Conservation (phyloP, 208 protist genomes). For the Leishmania gerbilli region DNA sequence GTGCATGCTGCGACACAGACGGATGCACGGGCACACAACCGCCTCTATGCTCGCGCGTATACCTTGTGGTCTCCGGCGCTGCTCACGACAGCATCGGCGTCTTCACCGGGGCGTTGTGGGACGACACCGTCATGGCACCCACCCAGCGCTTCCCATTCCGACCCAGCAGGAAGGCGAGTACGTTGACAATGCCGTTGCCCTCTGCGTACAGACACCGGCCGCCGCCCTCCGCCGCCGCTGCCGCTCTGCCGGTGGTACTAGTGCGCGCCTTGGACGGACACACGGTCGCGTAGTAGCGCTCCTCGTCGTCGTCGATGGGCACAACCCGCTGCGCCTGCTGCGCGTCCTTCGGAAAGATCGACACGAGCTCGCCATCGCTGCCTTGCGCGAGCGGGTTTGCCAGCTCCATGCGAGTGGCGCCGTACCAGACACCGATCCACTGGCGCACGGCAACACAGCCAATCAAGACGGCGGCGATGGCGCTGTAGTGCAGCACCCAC, state of each 20-base stretch:
- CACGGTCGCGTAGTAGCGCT: conserved; percentile 43
- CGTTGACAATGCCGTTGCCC: conserved; percentile 45
- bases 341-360: conserved; percentile 49
- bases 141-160: conserved; percentile 37
- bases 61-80: not conserved
- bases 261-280: conserved; percentile 34
- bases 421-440: conserved; percentile 45
- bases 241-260: conserved; percentile 8
- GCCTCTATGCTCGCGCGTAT: not conserved
- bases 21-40: not conserved
- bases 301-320: conserved; percentile 32
- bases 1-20: not conserved
- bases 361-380: conserved; percentile 59
- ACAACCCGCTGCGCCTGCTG: conserved; percentile 27
- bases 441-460: conserved; percentile 44
- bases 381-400: conserved; percentile 74
- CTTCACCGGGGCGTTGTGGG: conserved; percentile 51
- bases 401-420: conserved; percentile 67
- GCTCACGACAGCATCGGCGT: conserved; percentile 33
- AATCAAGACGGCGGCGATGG: conserved; percentile 18
- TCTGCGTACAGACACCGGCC: conserved; percentile 55
- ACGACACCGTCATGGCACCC: conserved; percentile 61
- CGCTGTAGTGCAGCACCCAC: conserved; percentile 67
- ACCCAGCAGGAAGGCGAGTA: conserved; percentile 40
- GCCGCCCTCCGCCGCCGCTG: not conserved